Conservation (phyloP, 345 rosid genomes). For the Aegle marmelos region DNA sequence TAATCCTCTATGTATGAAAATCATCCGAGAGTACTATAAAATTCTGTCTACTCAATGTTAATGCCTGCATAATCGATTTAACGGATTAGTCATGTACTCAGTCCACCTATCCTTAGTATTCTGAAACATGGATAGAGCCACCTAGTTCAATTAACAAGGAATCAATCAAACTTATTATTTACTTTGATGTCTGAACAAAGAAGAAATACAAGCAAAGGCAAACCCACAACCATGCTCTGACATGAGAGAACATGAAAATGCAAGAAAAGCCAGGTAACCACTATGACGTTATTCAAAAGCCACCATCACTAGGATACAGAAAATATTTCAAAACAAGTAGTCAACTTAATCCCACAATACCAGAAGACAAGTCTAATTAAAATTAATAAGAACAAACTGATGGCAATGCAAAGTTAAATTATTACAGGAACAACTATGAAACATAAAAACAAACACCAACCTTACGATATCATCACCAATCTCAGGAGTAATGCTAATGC, state of each 20-base stretch:
- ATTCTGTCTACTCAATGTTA: not conserved
- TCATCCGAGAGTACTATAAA: constrained; percentile 9
- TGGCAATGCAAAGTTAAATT: not conserved
- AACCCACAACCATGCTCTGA: not conserved
- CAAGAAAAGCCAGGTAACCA: not conserved
- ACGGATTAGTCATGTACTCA: not conserved
- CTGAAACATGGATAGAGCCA: not conserved
- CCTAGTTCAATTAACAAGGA: not conserved
- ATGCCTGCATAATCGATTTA: not conserved
- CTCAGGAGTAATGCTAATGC: constrained; percentile 97
- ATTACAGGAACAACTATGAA: not conserved
- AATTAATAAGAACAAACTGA: not conserved
- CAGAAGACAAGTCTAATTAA: not conserved
- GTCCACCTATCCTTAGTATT: not conserved
- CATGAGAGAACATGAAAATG: not conserved
- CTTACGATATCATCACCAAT: constrained; percentile 99
- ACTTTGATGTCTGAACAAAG: not conserved
- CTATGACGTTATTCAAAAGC: not conserved
- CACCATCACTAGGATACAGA: not conserved
- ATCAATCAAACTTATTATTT: not conserved
- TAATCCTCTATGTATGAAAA: not conserved
- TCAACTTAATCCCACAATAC: not conserved
- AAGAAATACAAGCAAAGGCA: not conserved
- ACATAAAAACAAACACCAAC: constrained; percentile 40
- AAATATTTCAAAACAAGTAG: not conserved